A percentile compares a stretch with the other conserved stretches of the same genome.
Evolutionary conservation across 352 stramenopile genomes (phyloP).

Genomic region (Phytophthora sp.): DNA sequence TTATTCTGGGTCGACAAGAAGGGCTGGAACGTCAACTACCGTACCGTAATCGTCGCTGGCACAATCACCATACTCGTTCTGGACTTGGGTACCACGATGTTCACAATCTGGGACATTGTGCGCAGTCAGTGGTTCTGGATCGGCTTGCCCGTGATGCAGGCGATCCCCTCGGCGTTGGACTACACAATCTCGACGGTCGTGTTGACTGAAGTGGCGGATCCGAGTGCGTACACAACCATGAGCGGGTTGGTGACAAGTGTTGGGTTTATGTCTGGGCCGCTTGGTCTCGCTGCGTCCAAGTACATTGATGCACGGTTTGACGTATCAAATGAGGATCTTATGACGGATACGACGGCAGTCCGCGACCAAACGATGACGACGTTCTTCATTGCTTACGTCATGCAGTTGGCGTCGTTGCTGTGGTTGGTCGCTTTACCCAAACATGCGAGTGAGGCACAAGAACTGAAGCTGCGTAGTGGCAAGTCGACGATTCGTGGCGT

Average conservation of each 20-base stretch:
- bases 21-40: constrained; percentile 52
- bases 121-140: constrained; percentile 70
- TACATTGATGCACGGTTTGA: constrained; percentile 62
- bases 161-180: constrained; percentile 52
- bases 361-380: constrained; percentile 46
- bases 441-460: constrained; percentile 31
- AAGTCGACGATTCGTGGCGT: constrained; percentile 28
- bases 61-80: constrained; percentile 41
- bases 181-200: constrained; percentile 57
- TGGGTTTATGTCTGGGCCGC: constrained; percentile 45
- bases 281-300: constrained; percentile 58
- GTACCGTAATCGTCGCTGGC: constrained; percentile 41
- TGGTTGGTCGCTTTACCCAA: constrained; percentile 59
- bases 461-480: constrained; percentile 36
- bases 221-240: constrained; percentile 25
- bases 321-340: constrained; percentile 39
- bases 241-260: constrained; percentile 53
- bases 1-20: constrained; percentile 44
- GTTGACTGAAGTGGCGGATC: constrained; percentile 57
- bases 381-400: constrained; percentile 59
- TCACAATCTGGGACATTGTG: constrained; percentile 63
- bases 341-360: constrained; percentile 47
- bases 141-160: constrained; percentile 62
- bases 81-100: constrained; percentile 47
- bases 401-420: constrained; percentile 48